phyloP scores from a whole-genome alignment of 1,139 yeast species.

The Magnusiomyces paraingens region DNA sequence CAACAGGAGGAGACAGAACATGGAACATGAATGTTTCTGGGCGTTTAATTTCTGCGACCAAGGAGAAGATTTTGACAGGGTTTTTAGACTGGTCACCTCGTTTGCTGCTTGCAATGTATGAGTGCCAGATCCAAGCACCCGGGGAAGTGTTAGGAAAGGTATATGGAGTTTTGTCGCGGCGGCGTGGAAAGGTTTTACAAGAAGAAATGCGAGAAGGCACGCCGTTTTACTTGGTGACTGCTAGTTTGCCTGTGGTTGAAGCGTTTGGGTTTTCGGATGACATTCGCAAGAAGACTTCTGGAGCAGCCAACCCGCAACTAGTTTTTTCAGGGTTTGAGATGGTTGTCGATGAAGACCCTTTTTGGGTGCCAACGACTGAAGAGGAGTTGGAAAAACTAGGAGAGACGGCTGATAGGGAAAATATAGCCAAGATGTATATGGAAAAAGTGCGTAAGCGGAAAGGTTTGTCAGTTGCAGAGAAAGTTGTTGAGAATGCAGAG shows the following conservation, averaged over 20 bases:
- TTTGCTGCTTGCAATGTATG: constrained; percentile 82
- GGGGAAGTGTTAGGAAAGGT: constrained; percentile 94
- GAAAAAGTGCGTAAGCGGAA: constrained; percentile 75
- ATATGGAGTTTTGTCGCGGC: constrained; percentile 84
- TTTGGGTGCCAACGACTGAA: constrained; percentile 99
- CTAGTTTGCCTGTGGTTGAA: constrained; percentile 86
- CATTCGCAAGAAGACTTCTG: constrained; percentile 86
- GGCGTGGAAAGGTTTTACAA: constrained; percentile 77
- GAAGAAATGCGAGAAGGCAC: constrained; percentile 99
- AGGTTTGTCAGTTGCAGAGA: constrained; percentile 85
- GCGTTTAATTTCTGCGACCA: constrained; percentile 63
- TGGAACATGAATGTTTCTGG: constrained; percentile 44
- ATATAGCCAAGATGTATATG: constrained; percentile 82
- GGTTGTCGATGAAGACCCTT: constrained; percentile 79
- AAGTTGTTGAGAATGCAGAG: constrained; percentile 85
- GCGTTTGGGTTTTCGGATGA: constrained; percentile 97
- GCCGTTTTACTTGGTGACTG: constrained; percentile 83
- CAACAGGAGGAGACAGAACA: constrained; percentile 30
- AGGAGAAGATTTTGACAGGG: constrained; percentile 65
- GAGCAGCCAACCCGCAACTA: constrained; percentile 95
- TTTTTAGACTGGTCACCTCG: constrained; percentile 82
- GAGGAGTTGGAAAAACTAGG: constrained; percentile 94
- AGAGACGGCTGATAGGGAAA: constrained; percentile 86
- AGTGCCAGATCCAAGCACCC: constrained; percentile 92
- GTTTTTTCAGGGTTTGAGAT: constrained; percentile 84